phyloP scores from a whole-genome alignment of 768 basidiomycete species.

The Pulveroboletus sp. region DNA sequence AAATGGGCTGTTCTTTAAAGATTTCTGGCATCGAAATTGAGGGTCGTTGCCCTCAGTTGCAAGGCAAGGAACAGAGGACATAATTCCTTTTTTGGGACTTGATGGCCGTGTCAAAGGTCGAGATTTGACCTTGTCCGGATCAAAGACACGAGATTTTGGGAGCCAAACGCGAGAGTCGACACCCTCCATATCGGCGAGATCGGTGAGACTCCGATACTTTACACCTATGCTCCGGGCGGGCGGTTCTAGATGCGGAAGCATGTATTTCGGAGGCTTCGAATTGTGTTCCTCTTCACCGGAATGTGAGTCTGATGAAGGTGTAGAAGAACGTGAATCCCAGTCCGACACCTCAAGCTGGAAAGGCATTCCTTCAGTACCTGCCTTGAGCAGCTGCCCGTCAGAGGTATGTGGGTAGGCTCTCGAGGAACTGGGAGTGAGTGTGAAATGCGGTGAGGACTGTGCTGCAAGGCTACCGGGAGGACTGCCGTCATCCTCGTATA shows the following conservation, averaged over 20 bases:
- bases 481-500: conserved; percentile 15
- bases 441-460: conserved; percentile 14
- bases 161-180: conserved; percentile 28
- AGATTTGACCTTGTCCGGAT: conserved; percentile 25
- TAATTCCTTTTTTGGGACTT: conserved; percentile 16
- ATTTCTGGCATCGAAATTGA: background rate
- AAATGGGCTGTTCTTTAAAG: conserved; percentile 9
- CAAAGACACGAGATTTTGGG: conserved; percentile 21
- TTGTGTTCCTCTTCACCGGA: conserved; percentile 11
- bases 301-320: conserved; percentile 1
- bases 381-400: background rate
- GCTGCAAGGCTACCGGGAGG: conserved; percentile 3
- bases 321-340: background rate
- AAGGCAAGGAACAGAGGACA: background rate
- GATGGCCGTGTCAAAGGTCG: conserved; percentile 19
- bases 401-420: conserved; percentile 11
- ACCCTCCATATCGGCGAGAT: conserved; percentile 7
- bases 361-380: background rate
- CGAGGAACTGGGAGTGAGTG: conserved; percentile 16
- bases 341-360: conserved; percentile 6
- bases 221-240: conserved; percentile 15
- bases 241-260: conserved; percentile 5
- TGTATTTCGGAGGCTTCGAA: conserved; percentile 3
- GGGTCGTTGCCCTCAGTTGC: background rate
- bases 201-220: conserved; percentile 16